phyloP scores from a whole-genome alignment of 441 rosid species.

The Daphne laureola region DNA sequence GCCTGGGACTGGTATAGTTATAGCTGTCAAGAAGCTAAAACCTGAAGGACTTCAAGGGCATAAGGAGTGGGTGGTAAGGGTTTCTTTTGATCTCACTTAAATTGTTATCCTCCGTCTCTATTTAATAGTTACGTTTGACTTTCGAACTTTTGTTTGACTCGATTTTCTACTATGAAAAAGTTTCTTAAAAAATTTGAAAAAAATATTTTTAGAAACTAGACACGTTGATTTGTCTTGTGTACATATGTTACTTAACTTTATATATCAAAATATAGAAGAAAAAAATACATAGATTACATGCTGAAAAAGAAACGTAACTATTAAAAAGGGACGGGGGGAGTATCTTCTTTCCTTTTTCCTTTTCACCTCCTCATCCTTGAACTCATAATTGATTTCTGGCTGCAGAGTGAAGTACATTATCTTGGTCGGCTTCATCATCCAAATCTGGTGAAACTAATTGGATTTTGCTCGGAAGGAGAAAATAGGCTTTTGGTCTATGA shows the following conservation, averaged over 20 bases:
- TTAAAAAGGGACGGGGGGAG: too few relatives aligned
- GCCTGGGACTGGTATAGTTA: constrained; percentile 27
- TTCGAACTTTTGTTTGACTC: too few relatives aligned
- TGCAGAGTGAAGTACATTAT: constrained; percentile 45
- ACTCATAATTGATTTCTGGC: constrained; percentile 5
- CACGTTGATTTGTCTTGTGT: too few relatives aligned
- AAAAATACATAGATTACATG: too few relatives aligned
- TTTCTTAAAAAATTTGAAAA: too few relatives aligned
- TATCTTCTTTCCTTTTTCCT: neutral
- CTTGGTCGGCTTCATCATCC: constrained; percentile 50
- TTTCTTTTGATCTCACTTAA: neutral
- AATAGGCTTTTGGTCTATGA: constrained; percentile 54
- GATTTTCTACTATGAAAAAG: too few relatives aligned
- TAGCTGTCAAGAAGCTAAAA: constrained; percentile 51
- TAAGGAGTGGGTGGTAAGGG: constrained; percentile 50
- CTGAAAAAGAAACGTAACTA: too few relatives aligned
- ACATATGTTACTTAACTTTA: too few relatives aligned
- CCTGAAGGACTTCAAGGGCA: constrained; percentile 51
- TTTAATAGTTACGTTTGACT: too few relatives aligned
- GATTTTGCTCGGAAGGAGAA: constrained; percentile 40
- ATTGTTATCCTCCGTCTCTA: too few relatives aligned
- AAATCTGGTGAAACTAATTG: constrained; percentile 46
- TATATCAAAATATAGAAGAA: too few relatives aligned
- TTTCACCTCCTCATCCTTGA: constrained; percentile 2
- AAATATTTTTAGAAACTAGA: too few relatives aligned